Evolutionary conservation across 2,329 filamentous ascomycete species (phyloP), one percentile per base, ranked within the genome.

Genomic region (Aspergillus puulaauensis): DNA sequence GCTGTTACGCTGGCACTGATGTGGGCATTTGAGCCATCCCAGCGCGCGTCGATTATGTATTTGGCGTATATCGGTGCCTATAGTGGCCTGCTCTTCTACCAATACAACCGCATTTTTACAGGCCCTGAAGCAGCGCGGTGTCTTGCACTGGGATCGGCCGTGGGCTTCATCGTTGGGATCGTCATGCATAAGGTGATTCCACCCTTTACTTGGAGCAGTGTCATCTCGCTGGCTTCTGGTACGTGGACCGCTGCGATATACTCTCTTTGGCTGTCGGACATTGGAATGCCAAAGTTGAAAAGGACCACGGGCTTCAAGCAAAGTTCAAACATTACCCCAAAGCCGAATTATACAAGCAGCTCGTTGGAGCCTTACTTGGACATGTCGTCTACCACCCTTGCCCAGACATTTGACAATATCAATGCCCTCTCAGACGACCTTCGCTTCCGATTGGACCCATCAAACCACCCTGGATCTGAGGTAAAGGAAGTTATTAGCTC

Each of bases 211-310:
- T 84, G 77, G 71, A 75, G 51, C 73, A 76, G 52, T 15, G 77
- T 82, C n/a, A 77, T 82, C 57, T 76, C 77, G 4, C 72, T 84
- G 9, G 79, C 68, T 3, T 65, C 71, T 11, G 73, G 77, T 5
- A 83, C 81, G 2, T 83, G 82, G 82, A 79, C 73, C 17, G 76
- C 79, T 14, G 81, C 79, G 5, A 64, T 83, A 12, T 69, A 82
- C 4, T 79, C 79, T 0, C 68, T 83, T 27, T 70, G 71, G 52
- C 77, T 73, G 31, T 78, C 79, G 0, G 79, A 80, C 39, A 73
- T 83, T 52, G 75, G 77, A 4, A 72, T 78, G 63, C 78, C 79
- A 3, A 70, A 7, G 8, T 61, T 52, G 15, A 56, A 58, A 33
- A 12, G 33, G n/a, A 15, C 35, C 7, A 7, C 46, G 1, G 23